These are phyloP conservation scores for Torulaspora gathmanii DNA, from an alignment of 805 yeast species.

Conservation along the genomic window DNA sequence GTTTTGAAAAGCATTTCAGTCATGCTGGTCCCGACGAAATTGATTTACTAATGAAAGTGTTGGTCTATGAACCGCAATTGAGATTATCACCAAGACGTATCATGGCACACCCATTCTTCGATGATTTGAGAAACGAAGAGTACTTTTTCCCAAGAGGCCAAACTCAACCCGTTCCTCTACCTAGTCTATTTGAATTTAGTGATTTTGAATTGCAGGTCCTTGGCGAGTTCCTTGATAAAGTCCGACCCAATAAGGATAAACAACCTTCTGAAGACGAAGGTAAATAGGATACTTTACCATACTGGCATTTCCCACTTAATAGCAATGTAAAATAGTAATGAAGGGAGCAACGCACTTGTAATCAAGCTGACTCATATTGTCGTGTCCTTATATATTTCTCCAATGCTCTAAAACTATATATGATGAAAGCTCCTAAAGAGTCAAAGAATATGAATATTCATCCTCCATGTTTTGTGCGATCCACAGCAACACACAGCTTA, in stretches of 20 bases:
- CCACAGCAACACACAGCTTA: constrained; percentile 89
- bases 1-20: constrained; percentile 63
- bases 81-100: constrained; percentile 79
- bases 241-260: constrained; percentile 16
- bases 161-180: constrained; percentile 41
- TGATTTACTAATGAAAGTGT: constrained; percentile 71
- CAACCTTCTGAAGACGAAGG: constrained; percentile 5
- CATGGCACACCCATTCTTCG: constrained; percentile 83
- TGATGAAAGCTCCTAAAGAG: constrained; percentile 43
- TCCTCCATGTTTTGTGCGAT: constrained; percentile 93
- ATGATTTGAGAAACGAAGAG: constrained; percentile 64
- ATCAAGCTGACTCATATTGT: not conserved
- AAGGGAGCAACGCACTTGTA: constrained; percentile 1
- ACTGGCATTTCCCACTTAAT: constrained; percentile 6
- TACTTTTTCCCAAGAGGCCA: constrained; percentile 54
- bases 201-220: constrained; percentile 56
- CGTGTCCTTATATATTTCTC: not conserved
- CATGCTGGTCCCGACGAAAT: constrained; percentile 82
- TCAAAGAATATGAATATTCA: constrained; percentile 88
- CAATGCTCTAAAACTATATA: not conserved
- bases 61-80: constrained; percentile 84
- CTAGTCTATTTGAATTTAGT: constrained; percentile 63
- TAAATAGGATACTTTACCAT: constrained; percentile 1
- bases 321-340: constrained; percentile 14
- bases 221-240: constrained; percentile 27